Conservation (phyloP, 257 asterid genomes). For the Lithospermum erythrorhizon region DNA sequence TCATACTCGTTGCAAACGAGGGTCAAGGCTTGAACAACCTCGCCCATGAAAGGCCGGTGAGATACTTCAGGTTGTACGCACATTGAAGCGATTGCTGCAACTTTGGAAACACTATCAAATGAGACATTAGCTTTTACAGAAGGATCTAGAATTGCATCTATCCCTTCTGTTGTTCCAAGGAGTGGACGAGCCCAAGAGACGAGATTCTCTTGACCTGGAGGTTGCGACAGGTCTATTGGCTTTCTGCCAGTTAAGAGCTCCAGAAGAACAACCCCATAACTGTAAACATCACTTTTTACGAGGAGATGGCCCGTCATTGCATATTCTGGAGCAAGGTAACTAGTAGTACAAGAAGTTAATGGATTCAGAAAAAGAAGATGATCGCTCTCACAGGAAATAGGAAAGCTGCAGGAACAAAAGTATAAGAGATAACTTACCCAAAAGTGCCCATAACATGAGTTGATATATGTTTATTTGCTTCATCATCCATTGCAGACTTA, state of each 20-base stretch:
- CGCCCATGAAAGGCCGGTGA: slow-evolving; percentile 98
- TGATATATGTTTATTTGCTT: slow-evolving; percentile 57
- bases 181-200: slow-evolving; percentile 92
- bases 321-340: slow-evolving; percentile 92
- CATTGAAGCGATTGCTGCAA: slow-evolving; percentile 93
- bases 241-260: slow-evolving; percentile 87
- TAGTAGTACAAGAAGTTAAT: slow-evolving; percentile 16
- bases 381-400: neutral
- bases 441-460: slow-evolving; percentile 98
- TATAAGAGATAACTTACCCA: slow-evolving; percentile 37
- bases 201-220: slow-evolving; percentile 80
- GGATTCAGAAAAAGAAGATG: no score
- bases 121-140: slow-evolving; percentile 22
- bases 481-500: slow-evolving; percentile 74
- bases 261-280: slow-evolving; percentile 91
- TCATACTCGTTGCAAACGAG: slow-evolving; percentile 76
- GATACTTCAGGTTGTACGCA: slow-evolving; percentile 95
- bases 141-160: slow-evolving; percentile 53
- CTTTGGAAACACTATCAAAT: slow-evolving; percentile 46
- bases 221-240: slow-evolving; percentile 81
- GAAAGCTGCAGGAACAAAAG: neutral
- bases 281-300: slow-evolving; percentile 89
- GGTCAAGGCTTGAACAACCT: slow-evolving; percentile 88
- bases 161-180: slow-evolving; percentile 49
- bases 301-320: slow-evolving; percentile 99